These are phyloP conservation scores for Schoenoplectus tabernaemontani DNA, from an alignment of 202 grass and related monocot species.

Conservation along the genomic window DNA sequence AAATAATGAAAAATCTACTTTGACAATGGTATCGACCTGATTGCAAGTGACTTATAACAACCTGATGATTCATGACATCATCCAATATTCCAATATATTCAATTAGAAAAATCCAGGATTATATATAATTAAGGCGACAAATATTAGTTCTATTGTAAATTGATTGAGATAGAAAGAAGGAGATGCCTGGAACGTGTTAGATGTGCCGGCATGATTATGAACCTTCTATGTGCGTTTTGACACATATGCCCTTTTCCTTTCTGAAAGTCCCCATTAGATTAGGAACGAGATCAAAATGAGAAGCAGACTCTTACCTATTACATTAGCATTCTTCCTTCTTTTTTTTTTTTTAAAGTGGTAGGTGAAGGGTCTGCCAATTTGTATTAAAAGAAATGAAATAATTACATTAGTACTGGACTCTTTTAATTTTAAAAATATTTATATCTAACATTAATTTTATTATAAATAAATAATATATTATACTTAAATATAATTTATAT, in stretches of 20 bases:
- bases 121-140: too few relatives aligned
- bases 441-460: too few relatives aligned
- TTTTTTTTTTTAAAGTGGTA: too few relatives aligned
- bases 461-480: too few relatives aligned
- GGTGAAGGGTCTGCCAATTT: too few relatives aligned
- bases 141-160: background rate
- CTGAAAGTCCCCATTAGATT: background rate
- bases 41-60: background rate
- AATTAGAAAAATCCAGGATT: too few relatives aligned
- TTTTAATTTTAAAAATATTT: background rate
- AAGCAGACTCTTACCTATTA: too few relatives aligned
- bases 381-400: too few relatives aligned
- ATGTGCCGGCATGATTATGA: slow-evolving; percentile 15
- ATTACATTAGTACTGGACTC: too few relatives aligned
- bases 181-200: slow-evolving; percentile 12
- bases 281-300: too few relatives aligned
- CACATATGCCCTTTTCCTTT: background rate
- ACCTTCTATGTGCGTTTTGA: slow-evolving; percentile 5
- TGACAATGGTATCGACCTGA: background rate
- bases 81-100: too few relatives aligned
- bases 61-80: background rate
- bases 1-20: background rate
- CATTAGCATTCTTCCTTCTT: background rate
- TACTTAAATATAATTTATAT: too few relatives aligned
- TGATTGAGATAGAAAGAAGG: background rate